Base-by-base conservation (phyloP, 768 basidiomycete genomes). In the Lyophyllum semitale region DNA sequence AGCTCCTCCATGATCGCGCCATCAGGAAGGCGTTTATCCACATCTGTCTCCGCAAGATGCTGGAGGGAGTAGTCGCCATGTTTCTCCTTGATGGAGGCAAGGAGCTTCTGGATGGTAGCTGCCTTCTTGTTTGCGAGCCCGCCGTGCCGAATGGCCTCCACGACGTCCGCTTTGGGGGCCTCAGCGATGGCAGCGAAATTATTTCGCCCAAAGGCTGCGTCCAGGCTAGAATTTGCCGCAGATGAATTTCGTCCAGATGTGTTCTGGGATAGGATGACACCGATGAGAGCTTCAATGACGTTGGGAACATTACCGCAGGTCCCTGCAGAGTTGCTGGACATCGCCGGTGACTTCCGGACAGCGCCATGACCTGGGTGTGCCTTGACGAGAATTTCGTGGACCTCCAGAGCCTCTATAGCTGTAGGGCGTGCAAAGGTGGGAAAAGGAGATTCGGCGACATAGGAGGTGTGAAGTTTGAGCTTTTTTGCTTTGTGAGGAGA, bases 41-140 rank as follows among this genome's bases (percentile, higher is more conserved):
- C 58, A 26, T 60, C 60, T 2, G 57, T 59, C 15, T 63, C 69
- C 1, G 67, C 63, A 23, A 86, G 76, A 65, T 84, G 82, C 55
- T 85, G 84, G 15, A 85, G 66, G n/a, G 84, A 82, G 60, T 83
- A 84, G 4, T 65, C 67, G 0, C 83, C 83, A 32, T 84, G 79
- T 38, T 73, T 72, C 51, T 63, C 68, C 59, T 78, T 73, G 30
- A 85, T 69, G 0, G 74, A 69, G 1, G 53, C 30, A 20, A 85
- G 67, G 0, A 84, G 66, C 2, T 71, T 71, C 60, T 85, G 83
- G 32, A 85, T 84, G 23, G 73, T 78, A 18, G 67, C 75, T 1
- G 83, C 82, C 59, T 85, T 85, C 64, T 81, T 82, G 62, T 82
- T 84, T 37, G 84, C 84, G 4, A 86, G 73, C 20, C 84, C 84